Evolutionary conservation across 2,329 filamentous ascomycete genomes (phyloP), one percentile per base, ranked within the genome.

Genomic region (Pleurostoma richardsiae): DNA sequence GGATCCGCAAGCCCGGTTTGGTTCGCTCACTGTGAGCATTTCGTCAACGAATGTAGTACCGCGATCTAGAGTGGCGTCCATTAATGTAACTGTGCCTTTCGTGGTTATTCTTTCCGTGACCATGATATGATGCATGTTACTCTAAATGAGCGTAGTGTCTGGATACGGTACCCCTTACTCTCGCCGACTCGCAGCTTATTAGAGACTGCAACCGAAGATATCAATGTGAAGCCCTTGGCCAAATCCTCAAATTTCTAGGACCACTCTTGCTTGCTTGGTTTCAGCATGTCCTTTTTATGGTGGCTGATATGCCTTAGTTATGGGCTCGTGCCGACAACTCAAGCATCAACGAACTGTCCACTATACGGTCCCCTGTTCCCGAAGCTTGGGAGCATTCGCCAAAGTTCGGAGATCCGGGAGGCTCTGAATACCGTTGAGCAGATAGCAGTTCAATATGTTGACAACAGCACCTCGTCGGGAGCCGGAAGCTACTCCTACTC

Each of bases 351-450:
- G 33, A 60, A 57, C 29, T 65, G 62, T 29, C 62, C 62, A 4
- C 50, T 64, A 3, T 64, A 63, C 41, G 62, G 62, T 11, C 54
- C 61, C 0, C 49, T 60, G 39, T 59, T 62, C 28, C 61, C 61
- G 0, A 58, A 54, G 28, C 62, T 61, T 6, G 57, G 43, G 3
- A 54, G 60, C 26, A 50, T 65, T 0, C 45, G 56, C 8, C 28
- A 39, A 1, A 45, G 56, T 10, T 43, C 49, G 0, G 54, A 46
- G 1, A 54, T 64, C 29, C 30, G 49, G n/a, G 49, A 41, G 3
- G 59, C 59, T 1, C 55, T 49, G 4, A 29, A 41, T 2, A 39
- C 52, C 0, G 42, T 65, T 4, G 54, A 62, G 36, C 47, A 50
- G 3, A 46, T 59, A 5, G 57, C 64, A 30, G 31, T 38, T 2